Evolutionary conservation across 495 filamentous ascomycete species (phyloP).

Genomic region (Pyrenula aspistea): DNA sequence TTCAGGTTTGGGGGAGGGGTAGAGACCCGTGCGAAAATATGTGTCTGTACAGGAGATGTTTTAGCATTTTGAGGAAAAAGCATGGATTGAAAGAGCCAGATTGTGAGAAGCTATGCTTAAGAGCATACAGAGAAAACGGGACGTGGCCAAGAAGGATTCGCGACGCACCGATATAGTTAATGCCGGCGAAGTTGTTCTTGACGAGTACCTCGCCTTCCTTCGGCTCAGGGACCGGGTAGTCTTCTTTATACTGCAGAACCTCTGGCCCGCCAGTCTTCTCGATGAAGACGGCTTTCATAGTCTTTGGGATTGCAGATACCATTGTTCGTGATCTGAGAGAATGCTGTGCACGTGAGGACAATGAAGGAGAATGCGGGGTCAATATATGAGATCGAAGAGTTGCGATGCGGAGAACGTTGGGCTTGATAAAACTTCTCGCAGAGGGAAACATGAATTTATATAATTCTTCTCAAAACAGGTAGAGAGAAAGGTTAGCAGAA

Average conservation of each 20-base stretch:
- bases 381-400: constrained; percentile 13
- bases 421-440: not conserved
- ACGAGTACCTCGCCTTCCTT: constrained; percentile 66
- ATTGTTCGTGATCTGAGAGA: constrained; percentile 17
- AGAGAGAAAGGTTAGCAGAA: no score
- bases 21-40: constrained; percentile 87
- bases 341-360: not conserved
- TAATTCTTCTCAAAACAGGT: no score
- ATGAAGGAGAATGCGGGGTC: not conserved
- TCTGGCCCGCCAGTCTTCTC: constrained; percentile 67
- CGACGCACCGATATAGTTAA: constrained; percentile 64
- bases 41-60: constrained; percentile 23
- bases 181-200: constrained; percentile 72
- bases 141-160: constrained; percentile 36
- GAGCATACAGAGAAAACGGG: not conserved
- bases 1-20: constrained; percentile 62
- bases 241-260: constrained; percentile 61
- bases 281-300: constrained; percentile 67
- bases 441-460: not conserved
- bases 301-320: constrained; percentile 38
- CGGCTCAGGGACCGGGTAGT: constrained; percentile 63
- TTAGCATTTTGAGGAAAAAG: constrained; percentile 1
- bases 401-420: constrained; percentile 12
- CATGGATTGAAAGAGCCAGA: not conserved
- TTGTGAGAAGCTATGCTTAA: constrained; percentile 1